Evolutionary conservation across 106 monocot species (phyloP).

Genomic region (Apostasia shenzhenica): DNA sequence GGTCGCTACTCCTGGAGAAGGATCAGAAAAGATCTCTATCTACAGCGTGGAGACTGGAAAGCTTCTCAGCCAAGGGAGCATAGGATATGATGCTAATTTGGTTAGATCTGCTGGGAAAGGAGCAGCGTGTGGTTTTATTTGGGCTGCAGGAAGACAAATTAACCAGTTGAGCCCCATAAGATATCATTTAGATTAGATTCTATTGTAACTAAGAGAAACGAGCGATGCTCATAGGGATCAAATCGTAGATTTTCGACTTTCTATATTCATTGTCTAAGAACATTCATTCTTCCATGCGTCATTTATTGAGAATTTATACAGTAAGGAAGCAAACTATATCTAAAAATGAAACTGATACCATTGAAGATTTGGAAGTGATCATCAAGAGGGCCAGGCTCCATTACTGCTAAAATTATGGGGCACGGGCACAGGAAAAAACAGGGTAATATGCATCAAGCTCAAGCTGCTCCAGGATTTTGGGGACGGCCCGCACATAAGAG

Average conservation of each 20-base stretch:
- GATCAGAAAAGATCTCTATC: conserved; percentile 23
- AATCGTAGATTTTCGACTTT: too few species aligned
- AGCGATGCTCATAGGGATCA: too few species aligned
- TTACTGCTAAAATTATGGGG: background rate
- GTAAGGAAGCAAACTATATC: too few species aligned
- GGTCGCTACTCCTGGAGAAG: conserved; percentile 33
- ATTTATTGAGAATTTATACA: too few species aligned
- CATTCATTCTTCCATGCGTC: too few species aligned
- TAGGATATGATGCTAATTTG: conserved; percentile 39
- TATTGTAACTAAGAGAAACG: too few species aligned
- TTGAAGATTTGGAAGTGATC: background rate
- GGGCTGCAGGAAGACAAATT: conserved; percentile 21
- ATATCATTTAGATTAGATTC: background rate
- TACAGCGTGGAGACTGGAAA: conserved; percentile 18
- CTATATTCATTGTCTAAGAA: too few species aligned
- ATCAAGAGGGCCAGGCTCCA: background rate
- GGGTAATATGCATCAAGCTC: conserved; percentile 58
- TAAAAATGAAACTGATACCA: too few species aligned
- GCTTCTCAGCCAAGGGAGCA: conserved; percentile 23
- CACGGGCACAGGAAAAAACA: conserved; percentile 19
- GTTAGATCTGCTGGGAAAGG: conserved; percentile 4
- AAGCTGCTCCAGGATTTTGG: conserved; percentile 48
- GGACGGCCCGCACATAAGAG: conserved; percentile 38
- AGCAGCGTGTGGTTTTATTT: conserved; percentile 4
- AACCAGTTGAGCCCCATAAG: conserved; percentile 1